Evolutionary conservation across 805 yeast species (phyloP), one percentile per base, ranked within the genome.

Genomic region (Myxozyma monticola): DNA sequence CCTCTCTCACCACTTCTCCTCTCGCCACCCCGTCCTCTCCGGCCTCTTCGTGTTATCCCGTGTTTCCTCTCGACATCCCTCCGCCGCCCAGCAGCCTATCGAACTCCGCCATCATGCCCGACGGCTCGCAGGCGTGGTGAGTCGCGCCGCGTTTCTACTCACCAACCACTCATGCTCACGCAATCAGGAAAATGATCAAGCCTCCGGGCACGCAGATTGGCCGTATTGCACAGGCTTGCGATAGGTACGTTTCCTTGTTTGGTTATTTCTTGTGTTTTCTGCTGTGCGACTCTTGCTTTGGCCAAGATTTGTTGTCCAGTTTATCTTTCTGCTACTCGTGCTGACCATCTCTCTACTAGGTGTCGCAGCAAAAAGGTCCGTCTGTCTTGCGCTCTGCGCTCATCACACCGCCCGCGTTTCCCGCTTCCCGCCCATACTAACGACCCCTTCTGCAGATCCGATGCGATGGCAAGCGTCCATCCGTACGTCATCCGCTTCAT

Each of bases 141-240:
- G 66, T 54, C 14, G 25, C 20, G 38, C 14, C 38, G 6, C 25
- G 9, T 29, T 4, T 17, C 21, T 17, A 2, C 26, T 18, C 14
- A 7, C 22, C 12, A 5, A 28, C 26, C n/a, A 17, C 36, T 5
- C 14, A 18, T 25, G 36, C 49, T 43, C 35, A 33, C 45, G 12
- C 20, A 8, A 10, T 20, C 34, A 65, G 72, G 68, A 81, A 79
- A 59, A 77, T 79, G 35, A 87, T 86, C 49, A 77, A 78, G 56
- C 77, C 87, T 1, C 87, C 87, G 1, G 90, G 91, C 1, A 71
- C 81, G 12, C 73, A 77, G 24, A 73, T 77, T 0, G 83, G 80
- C 50, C 70, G 96, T 49, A 85, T 86, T 2, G 90, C 96, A 0
- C 96, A 88, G 64, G 96, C 96, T 0, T 88, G 96, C 67, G 96